Percentiles rank a stretch among this genome's conserved stretches.
Evolutionary conservation across 305 asterid species (phyloP).

Genomic region (Petunia hybrid): DNA sequence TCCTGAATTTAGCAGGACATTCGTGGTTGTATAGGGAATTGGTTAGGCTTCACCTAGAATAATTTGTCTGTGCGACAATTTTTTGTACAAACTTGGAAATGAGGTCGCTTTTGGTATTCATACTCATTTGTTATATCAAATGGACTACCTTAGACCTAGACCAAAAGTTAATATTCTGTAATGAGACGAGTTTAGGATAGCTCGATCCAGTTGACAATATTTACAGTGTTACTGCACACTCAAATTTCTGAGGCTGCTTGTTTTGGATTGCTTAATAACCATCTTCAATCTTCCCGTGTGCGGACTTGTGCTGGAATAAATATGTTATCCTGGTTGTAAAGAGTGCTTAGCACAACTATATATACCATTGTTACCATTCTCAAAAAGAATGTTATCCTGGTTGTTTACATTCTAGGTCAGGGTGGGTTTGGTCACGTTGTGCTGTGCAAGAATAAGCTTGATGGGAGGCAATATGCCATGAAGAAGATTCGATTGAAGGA

Average conservation of each 20-base stretch:
- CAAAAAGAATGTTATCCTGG: constrained; percentile 17
- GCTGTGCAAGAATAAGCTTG: constrained; percentile 96
- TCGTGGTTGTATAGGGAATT: constrained; percentile 12
- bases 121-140: constrained; percentile 19
- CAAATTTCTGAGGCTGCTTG: constrained; percentile 23
- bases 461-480: constrained; percentile 97
- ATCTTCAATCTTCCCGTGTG: constrained; percentile 22
- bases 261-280: constrained; percentile 14
- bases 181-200: constrained; percentile 4
- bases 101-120: constrained; percentile 26
- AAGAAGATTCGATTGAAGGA: constrained; percentile 95
- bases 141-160: constrained; percentile 12
- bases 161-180: constrained; percentile 9
- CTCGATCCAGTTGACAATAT: constrained; percentile 3
- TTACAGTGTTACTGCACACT: constrained; percentile 4
- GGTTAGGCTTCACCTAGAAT: constrained; percentile 22
- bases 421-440: constrained; percentile 99
- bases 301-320: constrained; percentile 25
- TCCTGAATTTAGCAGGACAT: constrained; percentile 8
- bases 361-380: no score
- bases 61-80: background rate
- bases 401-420: constrained; percentile 60
- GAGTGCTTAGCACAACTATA: no score
- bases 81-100: constrained; percentile 11
- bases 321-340: constrained; percentile 28